phyloP scores from a whole-genome alignment of 352 stramenopile genomes.

The Phytopythium oedochilum region DNA sequence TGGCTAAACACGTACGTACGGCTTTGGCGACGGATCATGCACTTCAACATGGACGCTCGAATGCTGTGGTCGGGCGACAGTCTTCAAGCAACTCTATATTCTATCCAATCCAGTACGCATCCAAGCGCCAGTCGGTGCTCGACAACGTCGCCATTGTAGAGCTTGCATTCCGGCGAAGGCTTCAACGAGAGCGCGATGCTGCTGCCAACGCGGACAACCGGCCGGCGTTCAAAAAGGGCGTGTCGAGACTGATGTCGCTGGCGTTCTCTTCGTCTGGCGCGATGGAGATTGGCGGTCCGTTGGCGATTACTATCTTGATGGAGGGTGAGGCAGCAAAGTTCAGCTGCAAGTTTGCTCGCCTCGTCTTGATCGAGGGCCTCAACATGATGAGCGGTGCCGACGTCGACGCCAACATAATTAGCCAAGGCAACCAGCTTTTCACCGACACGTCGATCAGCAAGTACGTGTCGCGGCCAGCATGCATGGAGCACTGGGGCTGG shows the following conservation, averaged over 20 bases:
- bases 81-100: constrained; percentile 5
- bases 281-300: constrained; percentile 5
- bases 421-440: constrained; percentile 1
- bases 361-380: constrained; percentile 12
- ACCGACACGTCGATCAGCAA: constrained; percentile 10
- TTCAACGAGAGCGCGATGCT: background rate
- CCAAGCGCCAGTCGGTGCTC: constrained; percentile 14
- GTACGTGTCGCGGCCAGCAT: constrained; percentile 6
- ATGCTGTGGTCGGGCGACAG: constrained; percentile 6
- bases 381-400: constrained; percentile 7
- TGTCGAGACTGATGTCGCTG: too few species aligned
- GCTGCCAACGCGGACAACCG: constrained; percentile 3
- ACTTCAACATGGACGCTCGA: constrained; percentile 22
- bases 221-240: too few species aligned
- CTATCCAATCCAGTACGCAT: constrained; percentile 16
- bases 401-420: constrained; percentile 9
- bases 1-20: constrained; percentile 18
- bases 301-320: background rate
- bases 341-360: constrained; percentile 14
- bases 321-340: too few species aligned
- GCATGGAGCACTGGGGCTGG: constrained; percentile 11
- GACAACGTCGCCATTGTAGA: constrained; percentile 19
- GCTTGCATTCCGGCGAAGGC: constrained; percentile 8
- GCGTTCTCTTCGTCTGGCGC: too few species aligned
- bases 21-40: constrained; percentile 14